Evolutionary conservation across 2,329 filamentous ascomycete genomes (phyloP).

Genomic region (Delphinella strobiligena): DNA sequence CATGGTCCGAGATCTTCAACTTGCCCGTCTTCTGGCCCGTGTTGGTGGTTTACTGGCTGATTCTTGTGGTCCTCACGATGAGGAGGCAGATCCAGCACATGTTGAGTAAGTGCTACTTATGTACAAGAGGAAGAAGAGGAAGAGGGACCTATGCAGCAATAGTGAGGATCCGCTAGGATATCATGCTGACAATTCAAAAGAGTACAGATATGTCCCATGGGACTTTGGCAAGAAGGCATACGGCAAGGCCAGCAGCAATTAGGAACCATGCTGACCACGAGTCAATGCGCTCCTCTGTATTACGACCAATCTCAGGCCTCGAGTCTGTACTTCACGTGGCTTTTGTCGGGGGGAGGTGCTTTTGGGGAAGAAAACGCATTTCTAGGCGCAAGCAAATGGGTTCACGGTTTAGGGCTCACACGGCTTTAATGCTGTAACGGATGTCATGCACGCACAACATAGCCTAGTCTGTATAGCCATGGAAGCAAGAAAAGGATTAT

Average conservation of each 20-base stretch:
- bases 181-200: constrained; percentile 1
- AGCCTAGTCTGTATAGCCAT: no score
- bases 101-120: constrained; percentile 80
- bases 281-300: no score
- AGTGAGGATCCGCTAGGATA: no score
- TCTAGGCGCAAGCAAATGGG: neutral
- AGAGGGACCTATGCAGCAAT: neutral
- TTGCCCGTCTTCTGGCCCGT: constrained; percentile 99
- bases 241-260: no score
- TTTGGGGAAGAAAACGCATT: neutral
- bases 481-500: no score
- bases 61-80: constrained; percentile 94
- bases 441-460: no score
- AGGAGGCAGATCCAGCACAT: constrained; percentile 99
- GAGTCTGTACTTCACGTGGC: no score
- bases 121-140: neutral
- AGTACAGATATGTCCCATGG: constrained; percentile 25
- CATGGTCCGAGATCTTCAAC: constrained; percentile 89
- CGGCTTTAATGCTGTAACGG: no score
- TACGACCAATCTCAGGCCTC: no score
- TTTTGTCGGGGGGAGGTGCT: no score
- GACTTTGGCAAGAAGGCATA: constrained; percentile 28
- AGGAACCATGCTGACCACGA: no score
- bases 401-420: no score
- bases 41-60: constrained; percentile 96